Base-by-base conservation (phyloP, 345 rosid genomes). In the Populus alba region DNA sequence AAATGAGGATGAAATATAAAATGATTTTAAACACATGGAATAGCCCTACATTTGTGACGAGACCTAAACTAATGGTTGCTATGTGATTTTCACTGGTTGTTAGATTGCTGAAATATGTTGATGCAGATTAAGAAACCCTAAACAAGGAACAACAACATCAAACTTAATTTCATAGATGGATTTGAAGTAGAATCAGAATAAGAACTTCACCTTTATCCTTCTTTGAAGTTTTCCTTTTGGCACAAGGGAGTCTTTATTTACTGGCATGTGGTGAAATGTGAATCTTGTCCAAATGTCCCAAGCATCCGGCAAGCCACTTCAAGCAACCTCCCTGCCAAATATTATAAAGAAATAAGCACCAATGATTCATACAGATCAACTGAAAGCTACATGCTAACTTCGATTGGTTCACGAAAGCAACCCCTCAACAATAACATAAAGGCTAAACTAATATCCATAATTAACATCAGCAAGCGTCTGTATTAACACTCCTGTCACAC, bases 151-250 rank as follows among this genome's bases (percentile, higher is more conserved):
- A 59, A 59, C 9, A 29, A 59, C 65, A 59, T 59, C 29, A 59
- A 23, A 59, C 65, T 3, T 59, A 22, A 57, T n/a, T 22, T 57
- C 23, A n/a, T 9, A 8, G 62, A 57, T 57, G 62, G 62, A 8
- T 57, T n/a, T 3, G 72, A 47, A 18, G 31, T 38, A 7, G 69
- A 38, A 76, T 65, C 27, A 43, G 68, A 55, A 73, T 1, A 8
- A 43, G 71, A 75, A 77, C 23, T 70, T 43, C 35, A 80, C 86
- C 81, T 77, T 80, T 77, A 67, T 70, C 55, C 68, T 62, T 38
- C 25, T 61, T 72, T 69, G 72, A 79, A 79, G 85, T 73, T 31
- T 83, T 69, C 67, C 57, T 37, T 63, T 75, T 43, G 7, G 16
- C 16, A 33, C 68, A 33, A 66, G 39, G 22, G 13, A n/a, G 29